Evolutionary conservation across 2,329 filamentous ascomycete species (phyloP).

Genomic region (Esteya vermicola): DNA sequence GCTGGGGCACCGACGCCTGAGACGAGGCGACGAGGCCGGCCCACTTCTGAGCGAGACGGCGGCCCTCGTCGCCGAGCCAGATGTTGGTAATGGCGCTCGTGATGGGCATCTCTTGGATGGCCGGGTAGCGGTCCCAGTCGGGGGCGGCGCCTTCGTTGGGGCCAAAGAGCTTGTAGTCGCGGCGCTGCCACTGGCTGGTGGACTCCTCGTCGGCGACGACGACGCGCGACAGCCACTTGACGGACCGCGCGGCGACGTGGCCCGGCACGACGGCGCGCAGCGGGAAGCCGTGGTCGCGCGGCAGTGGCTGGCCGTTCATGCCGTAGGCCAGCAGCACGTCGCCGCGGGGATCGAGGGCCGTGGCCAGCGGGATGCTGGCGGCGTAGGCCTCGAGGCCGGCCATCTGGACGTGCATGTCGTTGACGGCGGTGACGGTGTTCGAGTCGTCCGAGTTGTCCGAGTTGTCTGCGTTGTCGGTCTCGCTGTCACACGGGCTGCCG

Average conservation of each 20-base stretch:
- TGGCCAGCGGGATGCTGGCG: slow-evolving; percentile 44
- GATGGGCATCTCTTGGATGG: slow-evolving; percentile 57
- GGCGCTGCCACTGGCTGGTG: slow-evolving; percentile 48
- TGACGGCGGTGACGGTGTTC: too few relatives aligned
- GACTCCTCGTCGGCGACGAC: slow-evolving; percentile 53
- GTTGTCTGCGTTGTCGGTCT: too few relatives aligned
- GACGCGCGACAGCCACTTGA: slow-evolving; percentile 56
- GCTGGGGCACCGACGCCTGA: too few relatives aligned
- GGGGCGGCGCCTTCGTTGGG: slow-evolving; percentile 43
- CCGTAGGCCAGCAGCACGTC: slow-evolving; percentile 53
- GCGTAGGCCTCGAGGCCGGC: slow-evolving; percentile 45
- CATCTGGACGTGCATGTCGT: slow-evolving; percentile 45
- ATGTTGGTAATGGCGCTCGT: slow-evolving; percentile 49
- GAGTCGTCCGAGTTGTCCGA: too few relatives aligned
- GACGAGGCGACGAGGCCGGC: neutral
- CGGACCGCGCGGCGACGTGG: slow-evolving; percentile 50
- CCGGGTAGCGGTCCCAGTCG: slow-evolving; percentile 47
- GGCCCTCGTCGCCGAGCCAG: slow-evolving; percentile 23
- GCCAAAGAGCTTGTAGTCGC: slow-evolving; percentile 56
- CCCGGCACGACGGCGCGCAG: slow-evolving; percentile 49
- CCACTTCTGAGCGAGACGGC: slow-evolving; percentile 8
- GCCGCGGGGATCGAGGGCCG: slow-evolving; percentile 42
- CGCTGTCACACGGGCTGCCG: too few relatives aligned
- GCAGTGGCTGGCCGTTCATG: slow-evolving; percentile 52
- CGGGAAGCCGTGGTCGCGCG: slow-evolving; percentile 52